A percentile compares a stretch with the other conserved stretches of the same genome.
Conservation (phyloP, 805 yeast genomes). For the Blastobotrys mokoenaii region DNA sequence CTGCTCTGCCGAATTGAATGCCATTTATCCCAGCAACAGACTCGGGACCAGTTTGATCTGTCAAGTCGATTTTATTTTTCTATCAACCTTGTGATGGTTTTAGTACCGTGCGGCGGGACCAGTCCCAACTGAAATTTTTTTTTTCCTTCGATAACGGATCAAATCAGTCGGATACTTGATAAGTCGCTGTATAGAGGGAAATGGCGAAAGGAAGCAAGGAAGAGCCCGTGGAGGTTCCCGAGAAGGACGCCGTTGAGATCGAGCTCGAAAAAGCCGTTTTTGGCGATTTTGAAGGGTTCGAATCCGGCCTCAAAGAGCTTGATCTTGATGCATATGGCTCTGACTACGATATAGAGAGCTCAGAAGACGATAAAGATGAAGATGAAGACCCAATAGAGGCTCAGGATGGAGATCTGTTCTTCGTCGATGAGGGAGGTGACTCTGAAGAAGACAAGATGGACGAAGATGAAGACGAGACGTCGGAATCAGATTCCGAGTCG, state of each 20-base stretch:
- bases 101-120: not conserved
- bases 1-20: not conserved
- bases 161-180: not conserved
- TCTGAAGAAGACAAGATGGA: conserved; percentile 25
- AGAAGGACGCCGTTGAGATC: conserved; percentile 79
- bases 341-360: conserved; percentile 35
- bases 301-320: conserved; percentile 48
- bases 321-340: conserved; percentile 41
- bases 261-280: conserved; percentile 76
- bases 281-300: conserved; percentile 78
- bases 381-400: conserved; percentile 15
- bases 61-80: not conserved
- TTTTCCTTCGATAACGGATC: not conserved
- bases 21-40: not conserved
- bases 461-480: conserved; percentile 19
- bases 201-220: conserved; percentile 2
- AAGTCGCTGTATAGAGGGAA: no score
- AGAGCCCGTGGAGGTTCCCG: conserved; percentile 19
- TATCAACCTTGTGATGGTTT: not conserved
- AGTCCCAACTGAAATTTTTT: not conserved
- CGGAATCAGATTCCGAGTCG: conserved; percentile 18
- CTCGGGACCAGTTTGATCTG: no score
- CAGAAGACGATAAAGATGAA: conserved; percentile 24
- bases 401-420: conserved; percentile 33
- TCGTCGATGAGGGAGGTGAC: conserved; percentile 41